Percentiles rank a stretch among this genome's conserved stretches.
Evolutionary conservation across 2,329 filamentous ascomycete species (phyloP).

Genomic region (Ascochyta pisi): DNA sequence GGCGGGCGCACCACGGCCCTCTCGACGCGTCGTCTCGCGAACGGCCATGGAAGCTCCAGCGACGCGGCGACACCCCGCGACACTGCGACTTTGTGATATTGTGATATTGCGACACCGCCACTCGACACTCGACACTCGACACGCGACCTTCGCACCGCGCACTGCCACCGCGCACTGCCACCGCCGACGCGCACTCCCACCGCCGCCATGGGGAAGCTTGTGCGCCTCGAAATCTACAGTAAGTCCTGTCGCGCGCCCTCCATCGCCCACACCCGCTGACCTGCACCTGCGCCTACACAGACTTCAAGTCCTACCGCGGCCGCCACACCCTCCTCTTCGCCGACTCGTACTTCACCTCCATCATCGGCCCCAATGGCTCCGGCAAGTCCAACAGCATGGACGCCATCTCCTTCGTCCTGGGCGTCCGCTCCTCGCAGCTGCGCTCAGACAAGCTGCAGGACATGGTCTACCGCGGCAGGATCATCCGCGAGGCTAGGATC

Average conservation of each 20-base stretch:
- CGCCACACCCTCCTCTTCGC: conserved; percentile 94
- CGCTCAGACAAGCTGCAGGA: conserved; percentile 93
- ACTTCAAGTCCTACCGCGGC: conserved; percentile 99
- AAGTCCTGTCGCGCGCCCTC: conserved; percentile 44
- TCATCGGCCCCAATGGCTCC: conserved; percentile 99
- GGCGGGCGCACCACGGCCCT: conserved; percentile 20
- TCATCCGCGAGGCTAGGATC: conserved; percentile 89
- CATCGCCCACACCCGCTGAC: conserved; percentile 21
- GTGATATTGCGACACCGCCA: no score
- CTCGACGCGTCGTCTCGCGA: conserved; percentile 26
- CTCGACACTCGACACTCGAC: no score
- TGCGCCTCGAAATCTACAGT: conserved; percentile 94
- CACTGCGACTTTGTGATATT: not conserved
- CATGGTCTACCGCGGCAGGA: conserved; percentile 92
- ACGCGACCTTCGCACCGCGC: conserved; percentile 14
- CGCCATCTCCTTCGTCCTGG: conserved; percentile 97
- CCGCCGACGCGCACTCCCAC: conserved; percentile 26
- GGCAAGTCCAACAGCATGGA: conserved; percentile 99
- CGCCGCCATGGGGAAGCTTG: conserved; percentile 85
- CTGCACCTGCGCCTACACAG: conserved; percentile 52
- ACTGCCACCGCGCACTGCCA: conserved; percentile 21
- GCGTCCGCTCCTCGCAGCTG: conserved; percentile 97
- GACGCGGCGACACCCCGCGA: not conserved
- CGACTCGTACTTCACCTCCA: conserved; percentile 98
- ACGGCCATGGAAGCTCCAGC: not conserved